These are phyloP conservation scores for Atkinsonella hypoxylon DNA, from an alignment of 2,329 filamentous ascomycete species.

Conservation along the genomic window DNA sequence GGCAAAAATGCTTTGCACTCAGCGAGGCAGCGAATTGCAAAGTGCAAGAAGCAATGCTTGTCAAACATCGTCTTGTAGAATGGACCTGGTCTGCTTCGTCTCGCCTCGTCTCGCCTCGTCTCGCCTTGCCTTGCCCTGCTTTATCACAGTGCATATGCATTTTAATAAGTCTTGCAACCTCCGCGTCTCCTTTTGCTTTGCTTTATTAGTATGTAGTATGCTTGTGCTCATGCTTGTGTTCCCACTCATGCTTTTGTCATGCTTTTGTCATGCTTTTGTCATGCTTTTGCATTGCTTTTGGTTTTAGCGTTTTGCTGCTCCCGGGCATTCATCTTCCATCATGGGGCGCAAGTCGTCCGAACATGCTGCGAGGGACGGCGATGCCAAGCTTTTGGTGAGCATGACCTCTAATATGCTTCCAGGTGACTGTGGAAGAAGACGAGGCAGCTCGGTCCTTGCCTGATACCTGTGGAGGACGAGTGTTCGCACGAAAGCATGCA, in stretches of 20 bases:
- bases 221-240: conserved; percentile 1
- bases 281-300: too few species aligned
- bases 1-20: too few species aligned
- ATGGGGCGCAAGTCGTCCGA: too few species aligned
- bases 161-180: conserved; percentile 1
- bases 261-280: too few species aligned
- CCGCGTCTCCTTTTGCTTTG: background rate
- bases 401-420: too few species aligned
- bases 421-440: background rate
- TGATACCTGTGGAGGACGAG: background rate
- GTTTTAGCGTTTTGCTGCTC: too few species aligned
- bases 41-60: too few species aligned
- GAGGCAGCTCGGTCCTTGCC: background rate
- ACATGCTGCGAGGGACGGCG: background rate
- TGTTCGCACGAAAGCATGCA: background rate
- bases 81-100: conserved; percentile 1
- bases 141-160: conserved; percentile 3
- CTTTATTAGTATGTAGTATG: background rate
- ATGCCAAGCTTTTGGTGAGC: too few species aligned
- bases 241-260: background rate
- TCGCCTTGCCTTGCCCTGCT: conserved; percentile 6
- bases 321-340: too few species aligned
- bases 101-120: conserved; percentile 6
- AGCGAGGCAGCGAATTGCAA: too few species aligned
- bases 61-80: too few species aligned